Conservation (phyloP, 345 rosid species). For the Eucalyptus tenuipes region DNA sequence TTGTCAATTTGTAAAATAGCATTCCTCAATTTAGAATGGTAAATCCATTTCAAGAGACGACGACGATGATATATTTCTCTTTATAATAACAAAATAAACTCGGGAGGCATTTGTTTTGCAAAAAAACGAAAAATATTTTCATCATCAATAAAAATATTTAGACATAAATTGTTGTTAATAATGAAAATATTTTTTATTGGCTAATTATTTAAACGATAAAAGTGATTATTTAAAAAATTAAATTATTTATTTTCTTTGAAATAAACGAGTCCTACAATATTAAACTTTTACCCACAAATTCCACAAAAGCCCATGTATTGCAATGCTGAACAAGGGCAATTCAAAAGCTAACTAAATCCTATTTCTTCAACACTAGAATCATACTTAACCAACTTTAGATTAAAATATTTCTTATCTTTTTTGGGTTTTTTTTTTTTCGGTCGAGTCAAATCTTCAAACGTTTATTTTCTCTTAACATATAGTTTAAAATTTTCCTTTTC, state of each 20-base stretch:
- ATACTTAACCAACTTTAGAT: neutral
- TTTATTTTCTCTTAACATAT: neutral
- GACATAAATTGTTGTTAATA: no score
- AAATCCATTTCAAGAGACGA: neutral
- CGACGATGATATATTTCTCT: neutral
- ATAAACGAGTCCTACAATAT: neutral
- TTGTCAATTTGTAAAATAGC: neutral
- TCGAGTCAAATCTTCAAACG: neutral
- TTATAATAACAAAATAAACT: neutral
- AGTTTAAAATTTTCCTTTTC: neutral
- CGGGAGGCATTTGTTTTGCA: fast-evolving
- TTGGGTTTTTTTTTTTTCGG: neutral
- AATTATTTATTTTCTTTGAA: no score
- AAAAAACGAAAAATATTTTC: fast-evolving
- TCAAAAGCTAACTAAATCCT: neutral
- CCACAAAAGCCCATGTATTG: neutral
- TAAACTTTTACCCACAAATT: neutral
- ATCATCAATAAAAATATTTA: no score
- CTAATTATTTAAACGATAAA: no score
- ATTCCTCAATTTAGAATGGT: neutral
- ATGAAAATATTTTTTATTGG: no score
- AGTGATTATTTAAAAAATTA: no score
- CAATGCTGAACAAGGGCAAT: neutral
- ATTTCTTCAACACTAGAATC: neutral
- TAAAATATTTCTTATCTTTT: no score